Conservation (phyloP, 305 asterid species). For the Fraxinus ornus region DNA sequence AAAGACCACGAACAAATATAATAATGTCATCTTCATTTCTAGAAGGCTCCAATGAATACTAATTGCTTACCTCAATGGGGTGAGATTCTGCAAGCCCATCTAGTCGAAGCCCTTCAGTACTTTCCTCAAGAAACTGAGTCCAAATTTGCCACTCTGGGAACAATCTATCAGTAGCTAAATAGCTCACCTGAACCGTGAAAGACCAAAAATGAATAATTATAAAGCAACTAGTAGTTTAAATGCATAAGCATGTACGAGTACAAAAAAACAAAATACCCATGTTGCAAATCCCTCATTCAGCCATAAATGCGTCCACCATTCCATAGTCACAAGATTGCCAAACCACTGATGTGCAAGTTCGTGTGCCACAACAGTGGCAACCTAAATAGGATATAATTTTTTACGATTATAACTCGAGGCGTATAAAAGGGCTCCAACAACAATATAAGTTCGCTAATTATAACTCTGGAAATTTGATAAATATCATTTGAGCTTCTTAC, state of each 20-base stretch:
- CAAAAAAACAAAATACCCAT: slow-evolving; percentile 54
- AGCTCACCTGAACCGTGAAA: slow-evolving; percentile 71
- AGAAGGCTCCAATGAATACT: slow-evolving; percentile 1
- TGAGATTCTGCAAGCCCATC: slow-evolving; percentile 97
- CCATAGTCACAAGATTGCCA: slow-evolving; percentile 98
- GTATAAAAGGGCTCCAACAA: neutral
- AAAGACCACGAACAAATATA: neutral
- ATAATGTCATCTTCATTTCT: neutral
- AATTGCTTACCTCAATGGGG: slow-evolving; percentile 75
- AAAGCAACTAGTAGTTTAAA: slow-evolving; percentile 5
- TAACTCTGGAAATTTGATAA: slow-evolving; percentile 3
- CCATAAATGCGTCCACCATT: slow-evolving; percentile 99
- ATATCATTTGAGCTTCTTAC: slow-evolving; percentile 39
- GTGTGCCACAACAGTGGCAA: slow-evolving; percentile 94
- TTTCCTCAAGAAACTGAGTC: slow-evolving; percentile 94
- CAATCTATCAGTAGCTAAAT: slow-evolving; percentile 83
- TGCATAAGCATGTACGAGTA: slow-evolving; percentile 18
- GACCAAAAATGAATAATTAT: slow-evolving; percentile 15
- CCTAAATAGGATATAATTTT: slow-evolving; percentile 49
- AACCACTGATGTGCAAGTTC: slow-evolving; percentile 99
- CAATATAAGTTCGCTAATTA: neutral
- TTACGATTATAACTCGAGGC: neutral
- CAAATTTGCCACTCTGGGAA: slow-evolving; percentile 98
- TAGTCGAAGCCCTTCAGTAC: slow-evolving; percentile 86
- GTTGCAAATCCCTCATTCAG: slow-evolving; percentile 98